These are phyloP conservation scores for Ophiostoma ulmi DNA, from an alignment of 2,329 filamentous ascomycete species.

Conservation along the genomic window DNA sequence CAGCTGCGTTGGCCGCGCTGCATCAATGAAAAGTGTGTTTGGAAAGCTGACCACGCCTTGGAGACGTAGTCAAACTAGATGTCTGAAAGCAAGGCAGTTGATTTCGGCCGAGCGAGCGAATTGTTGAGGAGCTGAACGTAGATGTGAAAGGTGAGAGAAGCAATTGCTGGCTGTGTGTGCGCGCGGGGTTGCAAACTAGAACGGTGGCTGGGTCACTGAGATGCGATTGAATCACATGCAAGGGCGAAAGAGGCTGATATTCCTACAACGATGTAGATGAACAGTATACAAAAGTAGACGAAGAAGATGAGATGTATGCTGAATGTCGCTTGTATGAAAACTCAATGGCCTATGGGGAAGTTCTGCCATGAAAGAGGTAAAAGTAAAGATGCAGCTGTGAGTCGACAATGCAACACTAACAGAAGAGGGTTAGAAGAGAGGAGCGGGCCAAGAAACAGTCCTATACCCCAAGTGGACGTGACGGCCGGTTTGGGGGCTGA, in stretches of 20 bases:
- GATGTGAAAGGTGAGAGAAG: not conserved
- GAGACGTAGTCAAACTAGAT: not conserved
- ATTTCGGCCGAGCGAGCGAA: not conserved
- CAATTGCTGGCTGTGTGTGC: not conserved
- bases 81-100: not conserved
- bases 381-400: not conserved
- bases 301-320: not conserved
- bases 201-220: not conserved
- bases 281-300: not conserved
- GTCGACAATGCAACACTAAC: not conserved
- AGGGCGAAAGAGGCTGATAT: not conserved
- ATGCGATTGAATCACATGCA: not conserved
- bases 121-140: not conserved
- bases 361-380: not conserved
- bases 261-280: not conserved
- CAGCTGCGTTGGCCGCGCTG: not conserved
- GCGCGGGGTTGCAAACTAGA: not conserved
- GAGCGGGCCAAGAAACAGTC: not conserved
- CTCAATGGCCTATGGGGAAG: not conserved
- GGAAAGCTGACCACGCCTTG: not conserved
- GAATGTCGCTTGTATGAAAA: not conserved
- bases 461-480: constrained; percentile 3
- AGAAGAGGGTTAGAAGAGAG: not conserved
- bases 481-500: constrained; percentile 5
- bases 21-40: not conserved